Evolutionary conservation across 371 early-diverging fungal genomes (phyloP), one percentile per base, ranked within the genome.

Genomic region (Rhizomucor pusillus): DNA sequence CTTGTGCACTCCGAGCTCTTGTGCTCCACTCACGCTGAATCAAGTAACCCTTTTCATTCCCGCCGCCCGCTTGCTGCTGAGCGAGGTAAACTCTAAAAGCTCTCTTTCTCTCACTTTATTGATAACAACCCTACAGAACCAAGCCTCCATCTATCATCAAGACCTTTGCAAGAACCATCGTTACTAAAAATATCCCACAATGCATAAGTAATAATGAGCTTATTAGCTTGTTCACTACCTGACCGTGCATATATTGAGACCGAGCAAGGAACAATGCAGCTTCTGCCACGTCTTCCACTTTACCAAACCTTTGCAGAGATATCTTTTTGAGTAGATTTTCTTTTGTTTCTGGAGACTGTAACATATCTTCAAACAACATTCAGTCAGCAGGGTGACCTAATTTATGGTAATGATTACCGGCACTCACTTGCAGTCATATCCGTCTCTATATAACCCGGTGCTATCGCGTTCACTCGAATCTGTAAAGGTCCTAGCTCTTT

Each of bases 371-470:
- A 49, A 50, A 20, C 22, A 6, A 11, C 5, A 20, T n/a, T 5
- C 44, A n/a, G 44, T 11, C 23, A 29, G 19, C 7, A 44, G 18
- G 11, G 18, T 44, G 3, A 47, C n/a, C 16, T 43, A 19, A 56
- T 16, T 10, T 33, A 13, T 6, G 6, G 25, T 24, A 47, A 37
- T 25, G 22, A 23, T 14, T 18, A 16, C 23, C 16, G 40, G 16
- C 39, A 18, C 4, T 50, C 75, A 82, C 79, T 72, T 16, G 66
- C 51, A 23, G 90, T 93, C 87, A 95, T 90, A 49, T 91, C 90
- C 0, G 94, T 93, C 5, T 85, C 86, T 29, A 93, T 89, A 55
- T 83, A 91, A n/a, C 95, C 95, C 11, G 95, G 95, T 6, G 91
- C 89, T 61, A 95, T 82, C 1, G 82, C 82, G 71, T 92, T 93